Percentiles rank a stretch among this genome's conserved stretches.
Conservation (phyloP, 306 rosid species). For the Dalbergia cochinchinensis region DNA sequence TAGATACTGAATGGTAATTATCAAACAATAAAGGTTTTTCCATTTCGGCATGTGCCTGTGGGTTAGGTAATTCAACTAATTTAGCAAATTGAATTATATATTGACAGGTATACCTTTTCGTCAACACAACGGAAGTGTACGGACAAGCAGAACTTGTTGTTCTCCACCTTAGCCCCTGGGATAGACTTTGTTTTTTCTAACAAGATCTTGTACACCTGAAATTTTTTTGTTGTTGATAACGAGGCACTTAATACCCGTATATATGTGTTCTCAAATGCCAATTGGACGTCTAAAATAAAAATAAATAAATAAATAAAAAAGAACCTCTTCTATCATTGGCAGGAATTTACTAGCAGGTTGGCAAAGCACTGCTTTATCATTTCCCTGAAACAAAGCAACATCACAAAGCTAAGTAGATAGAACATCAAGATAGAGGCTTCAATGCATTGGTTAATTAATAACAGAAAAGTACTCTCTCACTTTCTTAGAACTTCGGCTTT, state of each 20-base stretch:
- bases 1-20: neutral
- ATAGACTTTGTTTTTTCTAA: constrained; percentile 75
- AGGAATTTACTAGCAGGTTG: constrained; percentile 88
- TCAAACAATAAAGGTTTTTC: neutral
- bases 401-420: constrained; percentile 22
- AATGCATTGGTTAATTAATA: neutral
- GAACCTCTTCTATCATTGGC: constrained; percentile 89
- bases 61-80: constrained; percentile 18
- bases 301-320: constrained; percentile 14
- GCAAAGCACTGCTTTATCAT: constrained; percentile 57
- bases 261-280: constrained; percentile 19
- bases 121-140: constrained; percentile 97
- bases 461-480: constrained; percentile 51
- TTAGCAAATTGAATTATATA: neutral
- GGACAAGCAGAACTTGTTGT: constrained; percentile 88
- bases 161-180: constrained; percentile 85
- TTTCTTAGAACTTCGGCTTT: constrained; percentile 55
- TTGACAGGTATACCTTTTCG: constrained; percentile 70
- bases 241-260: neutral
- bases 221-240: neutral
- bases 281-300: neutral
- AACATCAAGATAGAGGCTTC: constrained; percentile 12
- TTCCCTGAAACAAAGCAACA: constrained; percentile 60
- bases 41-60: constrained; percentile 22
- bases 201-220: constrained; percentile 74